phyloP scores from a whole-genome alignment of 176 grass and related monocot genomes.

The Melocanna baccifera region DNA sequence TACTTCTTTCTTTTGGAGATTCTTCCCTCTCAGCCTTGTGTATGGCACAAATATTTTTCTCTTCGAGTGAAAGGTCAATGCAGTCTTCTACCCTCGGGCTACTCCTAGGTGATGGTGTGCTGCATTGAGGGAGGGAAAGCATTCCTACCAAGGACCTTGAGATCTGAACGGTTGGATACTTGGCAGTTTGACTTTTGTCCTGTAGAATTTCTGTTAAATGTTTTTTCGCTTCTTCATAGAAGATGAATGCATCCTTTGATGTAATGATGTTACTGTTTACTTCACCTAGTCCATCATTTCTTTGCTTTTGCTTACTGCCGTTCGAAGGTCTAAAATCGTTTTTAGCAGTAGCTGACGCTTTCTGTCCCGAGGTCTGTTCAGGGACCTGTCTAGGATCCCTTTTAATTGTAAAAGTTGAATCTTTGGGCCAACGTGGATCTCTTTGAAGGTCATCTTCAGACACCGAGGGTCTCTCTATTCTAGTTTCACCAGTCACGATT shows the following conservation, averaged over 20 bases:
- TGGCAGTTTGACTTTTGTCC: slow-evolving; percentile 35
- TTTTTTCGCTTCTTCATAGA: slow-evolving; percentile 83
- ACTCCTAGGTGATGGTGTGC: slow-evolving; percentile 30
- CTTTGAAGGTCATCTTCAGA: slow-evolving; percentile 30
- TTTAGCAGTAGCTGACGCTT: not conserved
- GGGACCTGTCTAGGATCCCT: slow-evolving; percentile 3
- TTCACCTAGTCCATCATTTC: not conserved
- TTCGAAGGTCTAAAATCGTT: not conserved
- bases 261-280: slow-evolving; percentile 11
- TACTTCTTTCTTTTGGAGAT: slow-evolving; percentile 16
- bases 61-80: slow-evolving; percentile 39
- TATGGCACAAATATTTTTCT: slow-evolving; percentile 12
- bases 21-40: slow-evolving; percentile 26
- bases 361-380: not conserved
- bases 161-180: slow-evolving; percentile 26
- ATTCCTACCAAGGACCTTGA: slow-evolving; percentile 68
- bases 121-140: slow-evolving; percentile 52
- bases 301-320: slow-evolving; percentile 27
- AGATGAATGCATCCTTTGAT: slow-evolving; percentile 45
- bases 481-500: slow-evolving; percentile 51
- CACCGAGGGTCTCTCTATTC: slow-evolving; percentile 30
- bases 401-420: slow-evolving; percentile 42
- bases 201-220: slow-evolving; percentile 71
- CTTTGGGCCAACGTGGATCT: slow-evolving; percentile 25
- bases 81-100: slow-evolving; percentile 26